Evolutionary conservation across 108 stramenopile genomes (phyloP).

Genomic region (Aurantiochytrium sp.): DNA sequence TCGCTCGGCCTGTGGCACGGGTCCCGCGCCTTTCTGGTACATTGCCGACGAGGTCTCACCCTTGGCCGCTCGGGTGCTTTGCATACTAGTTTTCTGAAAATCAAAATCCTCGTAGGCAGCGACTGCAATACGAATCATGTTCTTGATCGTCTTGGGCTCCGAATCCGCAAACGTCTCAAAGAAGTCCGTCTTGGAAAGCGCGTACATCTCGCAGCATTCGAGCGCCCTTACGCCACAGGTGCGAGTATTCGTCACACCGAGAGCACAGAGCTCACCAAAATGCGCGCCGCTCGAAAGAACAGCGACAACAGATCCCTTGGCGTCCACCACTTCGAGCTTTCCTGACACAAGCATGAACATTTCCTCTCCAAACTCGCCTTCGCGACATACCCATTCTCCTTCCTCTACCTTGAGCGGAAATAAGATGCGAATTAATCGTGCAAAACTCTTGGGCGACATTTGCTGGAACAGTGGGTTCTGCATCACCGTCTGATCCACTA

Average conservation of each 20-base stretch:
- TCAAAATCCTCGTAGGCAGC: neutral
- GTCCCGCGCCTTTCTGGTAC: no score
- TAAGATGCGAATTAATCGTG: neutral
- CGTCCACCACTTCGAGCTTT: neutral
- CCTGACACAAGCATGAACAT: constrained; percentile 23
- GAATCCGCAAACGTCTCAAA: neutral
- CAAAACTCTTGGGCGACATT: constrained; percentile 15
- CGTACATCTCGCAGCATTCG: neutral
- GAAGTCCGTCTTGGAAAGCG: constrained; percentile 12
- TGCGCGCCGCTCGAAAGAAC: neutral
- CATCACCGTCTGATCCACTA: constrained; percentile 7
- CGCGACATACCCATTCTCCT: neutral
- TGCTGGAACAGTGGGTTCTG: constrained; percentile 17
- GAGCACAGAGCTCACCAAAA: constrained; percentile 30
- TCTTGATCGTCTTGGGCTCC: neutral
- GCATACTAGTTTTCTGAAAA: neutral
- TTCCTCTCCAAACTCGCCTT: constrained; percentile 9
- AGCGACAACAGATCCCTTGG: neutral
- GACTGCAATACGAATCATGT: neutral
- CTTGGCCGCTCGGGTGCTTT: no score
- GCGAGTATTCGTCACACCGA: neutral
- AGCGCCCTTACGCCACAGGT: neutral
- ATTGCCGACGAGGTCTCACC: no score
- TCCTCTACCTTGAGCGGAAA: neutral
- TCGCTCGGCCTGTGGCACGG: no score